Evolutionary conservation across 768 basidiomycete genomes (phyloP).

Genomic region (Xerocomellus amylosporus): DNA sequence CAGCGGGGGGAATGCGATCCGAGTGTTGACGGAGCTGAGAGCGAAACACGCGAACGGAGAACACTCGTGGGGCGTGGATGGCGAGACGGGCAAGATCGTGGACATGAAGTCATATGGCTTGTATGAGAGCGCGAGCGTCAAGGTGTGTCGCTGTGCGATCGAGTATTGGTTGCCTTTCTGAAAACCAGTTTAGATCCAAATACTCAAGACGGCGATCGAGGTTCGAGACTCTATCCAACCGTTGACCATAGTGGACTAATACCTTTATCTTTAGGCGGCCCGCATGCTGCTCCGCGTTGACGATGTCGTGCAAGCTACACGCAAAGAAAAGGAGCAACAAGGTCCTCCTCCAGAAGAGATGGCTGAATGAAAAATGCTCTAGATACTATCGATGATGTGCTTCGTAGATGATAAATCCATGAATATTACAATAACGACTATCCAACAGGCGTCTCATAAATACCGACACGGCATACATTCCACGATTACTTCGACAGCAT

Average conservation of each 20-base stretch:
- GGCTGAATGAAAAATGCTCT: constrained; percentile 21
- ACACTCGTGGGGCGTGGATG: constrained; percentile 90
- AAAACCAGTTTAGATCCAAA: constrained; percentile 67
- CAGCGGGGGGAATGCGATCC: constrained; percentile 90
- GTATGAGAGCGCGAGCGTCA: constrained; percentile 95
- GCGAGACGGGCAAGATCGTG: constrained; percentile 92
- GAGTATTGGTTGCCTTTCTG: neutral
- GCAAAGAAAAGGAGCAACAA: constrained; percentile 58
- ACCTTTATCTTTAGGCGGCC: constrained; percentile 54
- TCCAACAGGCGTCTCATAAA: constrained; percentile 9
- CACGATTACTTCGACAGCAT: neutral
- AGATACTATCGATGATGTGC: neutral
- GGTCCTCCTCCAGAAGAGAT: constrained; percentile 58
- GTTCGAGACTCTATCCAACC: constrained; percentile 32
- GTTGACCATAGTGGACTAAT: neutral
- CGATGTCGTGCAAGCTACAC: constrained; percentile 87
- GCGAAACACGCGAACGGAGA: constrained; percentile 95
- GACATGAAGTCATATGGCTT: constrained; percentile 95
- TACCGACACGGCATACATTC: neutral
- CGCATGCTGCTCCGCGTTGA: constrained; percentile 91
- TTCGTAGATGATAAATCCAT: constrained; percentile 1
- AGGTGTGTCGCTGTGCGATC: constrained; percentile 42
- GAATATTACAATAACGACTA: constrained; percentile 13
- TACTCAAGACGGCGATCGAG: constrained; percentile 95
- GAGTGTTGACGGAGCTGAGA: constrained; percentile 89